Conservation (phyloP, 495 filamentous ascomycete species). For the Penicillium steckii region DNA sequence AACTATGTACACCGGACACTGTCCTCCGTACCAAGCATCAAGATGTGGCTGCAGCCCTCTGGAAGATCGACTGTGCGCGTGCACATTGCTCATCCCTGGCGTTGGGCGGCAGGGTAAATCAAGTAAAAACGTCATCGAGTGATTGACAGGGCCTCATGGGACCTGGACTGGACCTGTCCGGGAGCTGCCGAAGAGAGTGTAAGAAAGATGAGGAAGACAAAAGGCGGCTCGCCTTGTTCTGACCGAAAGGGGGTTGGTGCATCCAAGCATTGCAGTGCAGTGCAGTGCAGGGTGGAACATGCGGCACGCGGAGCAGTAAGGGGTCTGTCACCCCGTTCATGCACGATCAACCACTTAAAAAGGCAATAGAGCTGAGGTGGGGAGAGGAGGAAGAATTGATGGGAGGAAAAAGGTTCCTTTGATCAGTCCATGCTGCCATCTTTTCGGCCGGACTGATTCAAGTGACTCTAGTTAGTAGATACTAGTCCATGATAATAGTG, state of each 20-base stretch:
- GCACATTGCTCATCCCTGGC: constrained; percentile 29
- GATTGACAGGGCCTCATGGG: constrained; percentile 7
- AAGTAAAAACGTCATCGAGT: constrained; percentile 14
- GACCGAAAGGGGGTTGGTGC: constrained; percentile 1
- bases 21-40: constrained; percentile 9
- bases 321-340: constrained; percentile 35
- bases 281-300: constrained; percentile 45
- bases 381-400: neutral
- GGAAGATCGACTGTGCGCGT: constrained; percentile 19
- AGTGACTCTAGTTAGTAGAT: neutral
- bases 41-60: constrained; percentile 37
- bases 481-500: neutral
- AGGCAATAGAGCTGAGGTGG: constrained; percentile 17
- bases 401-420: neutral
- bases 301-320: constrained; percentile 41
- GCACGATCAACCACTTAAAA: constrained; percentile 20
- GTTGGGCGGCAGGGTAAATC: constrained; percentile 21
- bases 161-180: constrained; percentile 1
- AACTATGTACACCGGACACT: neutral
- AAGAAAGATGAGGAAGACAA: constrained; percentile 4
- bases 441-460: neutral
- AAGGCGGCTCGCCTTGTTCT: constrained; percentile 10
- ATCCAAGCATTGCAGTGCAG: too few relatives aligned
- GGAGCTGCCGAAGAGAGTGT: constrained; percentile 17
- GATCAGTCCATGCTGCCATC: neutral